Evolutionary conservation across 441 rosid genomes (phyloP).

Genomic region (Pelargonium hybrid): DNA sequence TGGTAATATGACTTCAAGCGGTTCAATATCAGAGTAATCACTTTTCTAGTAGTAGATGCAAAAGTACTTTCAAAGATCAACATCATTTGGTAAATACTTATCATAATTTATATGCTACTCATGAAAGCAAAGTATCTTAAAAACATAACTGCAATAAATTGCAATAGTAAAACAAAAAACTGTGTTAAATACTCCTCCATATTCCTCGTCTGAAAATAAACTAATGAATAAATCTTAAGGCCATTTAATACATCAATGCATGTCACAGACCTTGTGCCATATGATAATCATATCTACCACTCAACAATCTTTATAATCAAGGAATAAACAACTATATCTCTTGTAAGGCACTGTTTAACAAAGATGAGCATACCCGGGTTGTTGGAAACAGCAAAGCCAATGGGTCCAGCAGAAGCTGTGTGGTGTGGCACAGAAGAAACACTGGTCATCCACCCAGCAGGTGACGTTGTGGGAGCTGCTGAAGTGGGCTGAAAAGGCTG

Average conservation of each 20-base stretch:
- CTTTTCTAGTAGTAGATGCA: neutral
- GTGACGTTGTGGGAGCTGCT: constrained; percentile 50
- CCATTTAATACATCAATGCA: neutral
- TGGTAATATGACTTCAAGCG: neutral
- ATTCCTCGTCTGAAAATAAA: neutral
- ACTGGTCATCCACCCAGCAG: constrained; percentile 79
- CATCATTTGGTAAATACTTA: neutral
- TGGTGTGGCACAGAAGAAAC: constrained; percentile 55
- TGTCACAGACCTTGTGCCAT: neutral
- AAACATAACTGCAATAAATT: neutral
- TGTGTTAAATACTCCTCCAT: neutral
- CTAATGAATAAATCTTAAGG: no score
- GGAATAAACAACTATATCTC: neutral
- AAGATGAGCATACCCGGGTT: constrained; percentile 33
- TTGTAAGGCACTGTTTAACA: neutral
- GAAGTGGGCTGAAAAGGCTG: constrained; percentile 69
- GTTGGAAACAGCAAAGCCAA: constrained; percentile 47
- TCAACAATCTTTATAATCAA: neutral
- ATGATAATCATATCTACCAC: neutral
- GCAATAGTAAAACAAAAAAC: neutral
- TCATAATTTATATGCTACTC: neutral
- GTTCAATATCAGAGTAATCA: neutral
- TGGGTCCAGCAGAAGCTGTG: constrained; percentile 52
- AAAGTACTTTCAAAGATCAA: neutral
- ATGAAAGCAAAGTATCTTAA: neutral